Base-by-base conservation (phyloP, 805 yeast species). In the Lachancea meyersii region DNA sequence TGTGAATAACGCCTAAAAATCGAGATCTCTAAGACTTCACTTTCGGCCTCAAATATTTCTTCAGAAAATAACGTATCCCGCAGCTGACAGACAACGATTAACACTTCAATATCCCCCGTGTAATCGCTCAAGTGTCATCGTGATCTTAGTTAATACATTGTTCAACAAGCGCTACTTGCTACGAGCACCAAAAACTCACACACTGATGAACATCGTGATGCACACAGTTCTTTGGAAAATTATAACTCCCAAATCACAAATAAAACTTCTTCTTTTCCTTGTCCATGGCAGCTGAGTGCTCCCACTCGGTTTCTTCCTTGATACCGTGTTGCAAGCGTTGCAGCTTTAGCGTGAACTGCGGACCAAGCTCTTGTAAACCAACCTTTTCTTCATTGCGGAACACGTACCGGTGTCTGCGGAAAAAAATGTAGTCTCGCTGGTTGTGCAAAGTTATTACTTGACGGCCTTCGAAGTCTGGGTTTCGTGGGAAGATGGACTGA, bases 391-490 rank as follows among this genome's bases (percentile, higher is more conserved):
- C 96, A 60, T 87, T 85, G 58, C 77, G 75, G 68, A 93, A 93
- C 1, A 87, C 70, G 55, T 93, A 93, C 56, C 98, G 76, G 60
- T 93, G 98, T 67, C 97, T 79, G 68, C 98, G 77, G 73, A 93
- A 91, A 57, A 93, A 93, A 33, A 93, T 85, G 61, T 75, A 93
- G 63, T 93, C 98, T 71, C 98, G 76, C 63, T 93, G 98, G 61
- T 93, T 93, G 63, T 93, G 98, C 59, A 93, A 67, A 0, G 98
- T 93, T 22, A 93, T 82, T 35, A 87, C 98, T 61, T 93, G 97
- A 56, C 98, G 76, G 22, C 98, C 98, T 62, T 85, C 84, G 53
- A 93, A 77, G 58, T 93, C 97, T 1, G 98, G 98, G 47, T 77
- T 76, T 47, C 85, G 89, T 8, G 98, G 98, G 66, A 91, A 87